Conservation (phyloP, 306 rosid species). For the Cucurbita ficifolia region DNA sequence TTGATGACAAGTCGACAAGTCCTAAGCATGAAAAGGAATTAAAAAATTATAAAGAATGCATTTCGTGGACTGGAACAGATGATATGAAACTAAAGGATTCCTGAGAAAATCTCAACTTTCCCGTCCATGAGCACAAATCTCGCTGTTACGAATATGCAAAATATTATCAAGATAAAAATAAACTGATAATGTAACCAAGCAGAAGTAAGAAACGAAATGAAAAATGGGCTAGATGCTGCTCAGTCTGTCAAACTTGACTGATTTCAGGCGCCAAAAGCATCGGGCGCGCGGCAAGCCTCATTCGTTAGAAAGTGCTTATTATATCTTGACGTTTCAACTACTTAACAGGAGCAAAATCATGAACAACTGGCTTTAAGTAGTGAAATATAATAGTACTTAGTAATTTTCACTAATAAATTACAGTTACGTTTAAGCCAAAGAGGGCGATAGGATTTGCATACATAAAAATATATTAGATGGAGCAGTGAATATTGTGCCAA, state of each 20-base stretch:
- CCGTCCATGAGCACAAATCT: not conserved
- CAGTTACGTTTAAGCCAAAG: not conserved
- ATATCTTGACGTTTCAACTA: not conserved
- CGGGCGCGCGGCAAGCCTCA: not conserved
- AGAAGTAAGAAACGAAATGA: not conserved
- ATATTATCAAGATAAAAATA: not conserved
- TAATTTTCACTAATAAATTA: not conserved
- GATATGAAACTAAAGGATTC: not conserved
- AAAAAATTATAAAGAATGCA: not conserved
- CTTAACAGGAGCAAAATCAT: not conserved
- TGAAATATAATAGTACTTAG: not conserved
- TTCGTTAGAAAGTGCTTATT: not conserved
- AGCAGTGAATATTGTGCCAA: not conserved
- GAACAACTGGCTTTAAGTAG: not conserved
- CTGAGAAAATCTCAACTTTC: not conserved
- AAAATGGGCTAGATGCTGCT: not conserved
- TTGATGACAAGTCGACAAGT: not conserved
- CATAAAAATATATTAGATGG: not conserved
- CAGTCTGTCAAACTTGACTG: not conserved
- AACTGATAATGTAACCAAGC: not conserved
- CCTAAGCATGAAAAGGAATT: not conserved
- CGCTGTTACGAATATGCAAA: not conserved
- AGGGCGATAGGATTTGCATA: not conserved
- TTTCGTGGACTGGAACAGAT: not conserved
- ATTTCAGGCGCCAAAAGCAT: not conserved